Percentiles rank a stretch among this genome's conserved stretches.
Evolutionary conservation across 73 alveolate genomes (phyloP).

Genomic region (Paramecium sonneborni): DNA sequence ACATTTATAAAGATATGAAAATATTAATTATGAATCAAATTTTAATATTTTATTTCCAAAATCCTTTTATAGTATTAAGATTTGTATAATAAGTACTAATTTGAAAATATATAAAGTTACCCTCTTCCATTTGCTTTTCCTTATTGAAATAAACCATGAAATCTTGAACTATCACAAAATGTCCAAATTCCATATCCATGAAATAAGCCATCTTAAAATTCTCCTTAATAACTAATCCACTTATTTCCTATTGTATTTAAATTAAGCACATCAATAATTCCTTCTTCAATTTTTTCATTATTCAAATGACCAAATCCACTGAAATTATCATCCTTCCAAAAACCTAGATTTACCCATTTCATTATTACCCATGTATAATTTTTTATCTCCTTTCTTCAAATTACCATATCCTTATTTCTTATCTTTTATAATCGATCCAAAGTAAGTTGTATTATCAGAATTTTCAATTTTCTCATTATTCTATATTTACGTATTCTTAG

Average conservation of each 20-base stretch:
- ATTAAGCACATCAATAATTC: neutral
- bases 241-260: neutral
- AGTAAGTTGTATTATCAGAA: constrained; percentile 20
- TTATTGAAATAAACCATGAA: neutral
- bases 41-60: neutral
- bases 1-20: constrained; percentile 50
- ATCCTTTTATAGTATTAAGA: neutral
- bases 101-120: neutral
- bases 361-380: constrained; percentile 25
- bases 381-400: neutral
- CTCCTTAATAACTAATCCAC: constrained; percentile 48
- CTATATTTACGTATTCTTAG: neutral
- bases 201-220: constrained; percentile 16
- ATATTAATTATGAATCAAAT: neutral
- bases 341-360: neutral
- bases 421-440: constrained; percentile 6
- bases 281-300: neutral
- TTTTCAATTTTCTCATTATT: neutral
- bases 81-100: constrained; percentile 9
- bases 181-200: constrained; percentile 52
- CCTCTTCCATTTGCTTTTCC: constrained; percentile 44
- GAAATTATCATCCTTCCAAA: constrained; percentile 23
- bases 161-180: neutral
- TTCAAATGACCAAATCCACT: constrained; percentile 42
- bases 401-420: constrained; percentile 40